Evolutionary conservation across 2,329 filamentous ascomycete species (phyloP).

Genomic region (Lasiodiplodia theobromae): DNA sequence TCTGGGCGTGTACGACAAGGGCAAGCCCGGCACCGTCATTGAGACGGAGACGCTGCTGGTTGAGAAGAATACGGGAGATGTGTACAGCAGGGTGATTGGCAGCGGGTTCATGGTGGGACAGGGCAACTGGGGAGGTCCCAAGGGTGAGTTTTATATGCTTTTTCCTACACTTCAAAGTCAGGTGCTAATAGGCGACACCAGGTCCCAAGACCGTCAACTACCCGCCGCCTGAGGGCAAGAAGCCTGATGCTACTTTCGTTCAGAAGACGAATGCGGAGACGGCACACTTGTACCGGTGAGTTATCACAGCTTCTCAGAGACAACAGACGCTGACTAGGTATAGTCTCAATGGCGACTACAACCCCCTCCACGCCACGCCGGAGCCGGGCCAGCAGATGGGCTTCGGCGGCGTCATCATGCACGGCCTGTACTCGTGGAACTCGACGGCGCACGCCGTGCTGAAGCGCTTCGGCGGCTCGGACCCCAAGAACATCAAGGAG

Average conservation of each 20-base stretch:
- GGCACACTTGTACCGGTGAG: conserved; percentile 51
- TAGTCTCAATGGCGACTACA: conserved; percentile 91
- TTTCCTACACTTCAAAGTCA: background rate
- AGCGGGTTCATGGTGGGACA: conserved; percentile 83
- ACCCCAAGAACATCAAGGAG: conserved; percentile 83
- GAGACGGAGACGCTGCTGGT: conserved; percentile 81
- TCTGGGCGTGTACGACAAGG: conserved; percentile 86
- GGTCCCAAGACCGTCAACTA: conserved; percentile 77
- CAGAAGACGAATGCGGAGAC: conserved; percentile 76
- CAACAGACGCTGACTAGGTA: conserved; percentile 29
- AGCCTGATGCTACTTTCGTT: conserved; percentile 73
- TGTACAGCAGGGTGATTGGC: conserved; percentile 73
- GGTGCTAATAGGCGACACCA: conserved; percentile 31
- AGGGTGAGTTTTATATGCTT: conserved; percentile 62
- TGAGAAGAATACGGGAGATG: conserved; percentile 71
- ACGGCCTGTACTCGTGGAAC: conserved; percentile 91
- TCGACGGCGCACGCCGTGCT: conserved; percentile 76
- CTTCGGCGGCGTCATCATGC: conserved; percentile 87
- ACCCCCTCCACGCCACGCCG: conserved; percentile 87
- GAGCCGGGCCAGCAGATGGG: conserved; percentile 89
- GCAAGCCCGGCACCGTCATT: conserved; percentile 79
- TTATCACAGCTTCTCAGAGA: background rate
- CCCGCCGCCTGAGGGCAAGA: conserved; percentile 74
- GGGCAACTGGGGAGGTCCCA: conserved; percentile 86
- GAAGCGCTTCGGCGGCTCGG: conserved; percentile 74